Conservation (phyloP, 2,329 filamentous ascomycete genomes). For the Cadophora sp. region DNA sequence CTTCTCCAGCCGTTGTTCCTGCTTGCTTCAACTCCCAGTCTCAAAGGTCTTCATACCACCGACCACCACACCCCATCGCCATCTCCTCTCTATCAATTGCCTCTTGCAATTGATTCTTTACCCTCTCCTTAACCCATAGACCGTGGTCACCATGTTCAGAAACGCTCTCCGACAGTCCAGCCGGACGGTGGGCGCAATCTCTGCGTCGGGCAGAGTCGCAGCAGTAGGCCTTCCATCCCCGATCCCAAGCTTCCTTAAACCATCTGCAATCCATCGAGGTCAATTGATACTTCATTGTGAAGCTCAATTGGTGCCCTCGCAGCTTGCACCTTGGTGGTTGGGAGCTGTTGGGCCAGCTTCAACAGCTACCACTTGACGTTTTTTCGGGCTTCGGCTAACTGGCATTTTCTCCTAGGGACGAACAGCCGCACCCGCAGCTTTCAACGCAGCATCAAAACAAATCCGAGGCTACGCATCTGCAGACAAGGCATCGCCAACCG, state of each 20-base stretch:
- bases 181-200: conserved; percentile 92
- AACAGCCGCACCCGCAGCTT: conserved; percentile 80
- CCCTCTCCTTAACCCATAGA: conserved; percentile 58
- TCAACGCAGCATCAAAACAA: conserved; percentile 74
- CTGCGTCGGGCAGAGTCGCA: conserved; percentile 89
- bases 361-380: conserved; percentile 42
- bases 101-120: conserved; percentile 67
- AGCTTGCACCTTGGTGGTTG: conserved; percentile 45
- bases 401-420: conserved; percentile 72
- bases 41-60: conserved; percentile 35
- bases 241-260: background rate
- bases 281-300: conserved; percentile 3
- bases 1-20: conserved; percentile 31
- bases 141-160: conserved; percentile 85
- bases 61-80: conserved; percentile 47
- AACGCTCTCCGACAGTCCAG: conserved; percentile 97
- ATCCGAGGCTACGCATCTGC: conserved; percentile 89
- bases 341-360: conserved; percentile 50
- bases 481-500: conserved; percentile 93
- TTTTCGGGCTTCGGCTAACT: conserved; percentile 62
- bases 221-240: conserved; percentile 71
- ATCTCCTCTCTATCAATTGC: conserved; percentile 71
- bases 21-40: conserved; percentile 20
- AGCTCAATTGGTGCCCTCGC: conserved; percentile 37
- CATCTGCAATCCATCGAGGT: conserved; percentile 19